Percentiles rank a stretch among this genome's conserved stretches.
These are phyloP conservation scores for Actinidia arguta DNA, from an alignment of 179 eudicot species.

Conservation along the genomic window DNA sequence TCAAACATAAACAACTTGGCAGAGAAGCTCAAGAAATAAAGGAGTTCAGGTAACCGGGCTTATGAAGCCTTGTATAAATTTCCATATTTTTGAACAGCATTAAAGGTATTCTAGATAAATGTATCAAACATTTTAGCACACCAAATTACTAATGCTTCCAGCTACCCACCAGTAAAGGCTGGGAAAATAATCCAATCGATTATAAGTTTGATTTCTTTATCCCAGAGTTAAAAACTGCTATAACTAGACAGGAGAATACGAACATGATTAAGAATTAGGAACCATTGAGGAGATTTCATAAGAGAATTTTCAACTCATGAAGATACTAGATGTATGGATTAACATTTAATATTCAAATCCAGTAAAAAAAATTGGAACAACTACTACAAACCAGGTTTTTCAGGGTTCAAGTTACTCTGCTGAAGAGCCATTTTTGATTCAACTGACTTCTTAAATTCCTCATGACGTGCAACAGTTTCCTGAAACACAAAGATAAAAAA, in stretches of 20 bases:
- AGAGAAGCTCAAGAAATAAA: background rate
- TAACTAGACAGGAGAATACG: background rate
- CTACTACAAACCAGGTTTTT: slow-evolving; percentile 88
- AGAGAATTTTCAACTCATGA: background rate
- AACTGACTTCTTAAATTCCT: slow-evolving; percentile 84
- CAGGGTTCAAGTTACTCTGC: slow-evolving; percentile 84
- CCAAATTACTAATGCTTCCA: slow-evolving; percentile 6
- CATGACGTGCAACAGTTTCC: slow-evolving; percentile 85
- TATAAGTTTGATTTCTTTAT: background rate
- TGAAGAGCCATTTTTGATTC: slow-evolving; percentile 88
- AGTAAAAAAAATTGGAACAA: background rate
- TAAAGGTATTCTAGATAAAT: background rate
- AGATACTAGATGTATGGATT: slow-evolving; percentile 2
- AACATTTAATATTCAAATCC: background rate
- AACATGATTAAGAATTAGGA: background rate
- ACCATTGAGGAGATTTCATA: background rate
- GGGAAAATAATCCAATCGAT: background rate
- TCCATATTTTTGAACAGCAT: background rate
- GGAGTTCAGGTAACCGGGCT: background rate
- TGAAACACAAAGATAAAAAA: slow-evolving; percentile 33
- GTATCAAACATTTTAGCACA: background rate
- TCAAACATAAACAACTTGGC: background rate
- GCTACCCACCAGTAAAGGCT: background rate
- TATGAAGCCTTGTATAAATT: too few relatives aligned
- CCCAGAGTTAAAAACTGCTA: background rate